Evolutionary conservation across 139 green algal genomes (phyloP).

Genomic region (Mesotaenium endlicherianum): DNA sequence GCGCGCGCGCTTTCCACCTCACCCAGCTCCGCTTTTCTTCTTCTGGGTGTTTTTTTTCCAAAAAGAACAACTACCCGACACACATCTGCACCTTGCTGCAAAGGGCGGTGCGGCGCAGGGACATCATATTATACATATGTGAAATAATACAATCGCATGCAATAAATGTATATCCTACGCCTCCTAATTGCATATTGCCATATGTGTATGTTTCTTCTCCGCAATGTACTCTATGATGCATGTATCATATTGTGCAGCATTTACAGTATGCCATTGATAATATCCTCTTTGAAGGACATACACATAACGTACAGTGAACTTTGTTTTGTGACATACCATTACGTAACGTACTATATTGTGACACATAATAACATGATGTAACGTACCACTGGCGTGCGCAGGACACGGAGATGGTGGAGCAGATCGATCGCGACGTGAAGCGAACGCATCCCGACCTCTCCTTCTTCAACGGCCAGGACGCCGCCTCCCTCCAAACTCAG

Average conservation of each 20-base stretch:
- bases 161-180: too few species aligned
- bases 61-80: not conserved
- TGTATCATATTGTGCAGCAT: too few species aligned
- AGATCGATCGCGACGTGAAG: constrained; percentile 91
- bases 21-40: not conserved
- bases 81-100: not conserved
- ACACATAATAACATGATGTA: too few species aligned
- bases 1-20: not conserved
- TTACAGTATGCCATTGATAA: not conserved
- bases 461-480: constrained; percentile 83
- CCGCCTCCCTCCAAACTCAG: not conserved
- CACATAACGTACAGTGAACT: too few species aligned
- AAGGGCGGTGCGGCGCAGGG: too few species aligned
- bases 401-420: constrained; percentile 80
- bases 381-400: constrained; percentile 76
- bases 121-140: too few species aligned
- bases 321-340: too few species aligned
- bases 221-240: too few species aligned
- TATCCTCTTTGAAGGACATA: constrained; percentile 42
- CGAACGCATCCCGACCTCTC: constrained; percentile 92
- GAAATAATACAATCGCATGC: too few species aligned
- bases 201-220: too few species aligned
- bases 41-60: not conserved
- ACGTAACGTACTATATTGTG: too few species aligned
- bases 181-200: too few species aligned